Evolutionary conservation across 305 asterid genomes (phyloP).

Genomic region (Salvia sclarea): DNA sequence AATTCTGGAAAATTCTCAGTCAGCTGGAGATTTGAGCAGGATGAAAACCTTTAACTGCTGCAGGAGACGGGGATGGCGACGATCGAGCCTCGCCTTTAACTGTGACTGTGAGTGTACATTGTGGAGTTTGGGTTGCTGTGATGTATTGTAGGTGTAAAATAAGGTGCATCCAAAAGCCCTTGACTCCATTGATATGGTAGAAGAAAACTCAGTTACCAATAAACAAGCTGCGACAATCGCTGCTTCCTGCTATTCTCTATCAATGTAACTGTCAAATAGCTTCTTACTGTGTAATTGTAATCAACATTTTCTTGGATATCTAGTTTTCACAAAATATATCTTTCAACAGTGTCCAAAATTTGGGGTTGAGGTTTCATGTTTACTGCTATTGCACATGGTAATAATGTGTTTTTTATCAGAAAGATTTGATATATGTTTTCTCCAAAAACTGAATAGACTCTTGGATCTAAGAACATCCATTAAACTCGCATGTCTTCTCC

Average conservation of each 20-base stretch:
- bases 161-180: conserved; percentile 74
- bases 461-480: no score
- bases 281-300: neutral
- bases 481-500: no score
- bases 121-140: conserved; percentile 64
- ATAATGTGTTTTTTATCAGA: no score
- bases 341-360: no score
- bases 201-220: conserved; percentile 14
- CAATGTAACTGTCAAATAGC: conserved; percentile 29
- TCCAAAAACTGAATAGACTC: no score
- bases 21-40: neutral
- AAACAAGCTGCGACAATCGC: conserved; percentile 17
- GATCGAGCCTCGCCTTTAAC: neutral
- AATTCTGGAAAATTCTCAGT: neutral
- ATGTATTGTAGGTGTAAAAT: conserved; percentile 68
- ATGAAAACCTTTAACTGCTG: neutral
- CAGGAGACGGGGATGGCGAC: neutral
- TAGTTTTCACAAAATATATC: no score
- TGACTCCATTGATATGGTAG: conserved; percentile 40
- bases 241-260: conserved; percentile 8
- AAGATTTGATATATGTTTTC: no score
- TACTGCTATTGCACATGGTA: no score
- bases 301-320: neutral
- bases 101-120: conserved; percentile 8
- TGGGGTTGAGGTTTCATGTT: no score